A percentile compares a stretch with the other conserved stretches of the same genome.
These are phyloP conservation scores for Alisma plantagoaquatica DNA, from an alignment of 106 monocot genomes.

Conservation along the genomic window DNA sequence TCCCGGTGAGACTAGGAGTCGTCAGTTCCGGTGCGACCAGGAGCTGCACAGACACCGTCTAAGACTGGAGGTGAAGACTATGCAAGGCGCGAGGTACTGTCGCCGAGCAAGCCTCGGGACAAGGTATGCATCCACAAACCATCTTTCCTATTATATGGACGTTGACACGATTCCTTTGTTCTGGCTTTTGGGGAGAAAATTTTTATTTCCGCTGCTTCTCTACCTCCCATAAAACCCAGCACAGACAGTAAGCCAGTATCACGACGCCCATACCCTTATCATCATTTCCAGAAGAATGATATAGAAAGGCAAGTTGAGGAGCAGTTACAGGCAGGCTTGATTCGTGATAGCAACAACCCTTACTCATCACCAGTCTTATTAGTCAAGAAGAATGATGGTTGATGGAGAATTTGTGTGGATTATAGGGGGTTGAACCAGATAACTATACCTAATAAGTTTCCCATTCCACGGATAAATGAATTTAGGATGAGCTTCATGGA, in stretches of 20 bases:
- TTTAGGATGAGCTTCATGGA: neutral
- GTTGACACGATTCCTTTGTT: too few species aligned
- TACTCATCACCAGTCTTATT: neutral
- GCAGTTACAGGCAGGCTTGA: neutral
- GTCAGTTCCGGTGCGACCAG: too few species aligned
- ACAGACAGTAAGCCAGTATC: neutral
- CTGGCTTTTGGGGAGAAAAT: too few species aligned
- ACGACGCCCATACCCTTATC: neutral
- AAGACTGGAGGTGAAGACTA: too few species aligned
- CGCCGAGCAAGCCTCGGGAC: too few species aligned
- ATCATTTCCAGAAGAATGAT: neutral
- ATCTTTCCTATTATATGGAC: too few species aligned
- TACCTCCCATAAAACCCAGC: too few species aligned
- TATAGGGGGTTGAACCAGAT: neutral
- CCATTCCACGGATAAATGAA: neutral
- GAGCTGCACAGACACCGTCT: too few species aligned
- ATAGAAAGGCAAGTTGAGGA: neutral
- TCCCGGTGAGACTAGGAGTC: too few species aligned
- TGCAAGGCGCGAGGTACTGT: too few species aligned
- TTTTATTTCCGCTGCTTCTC: too few species aligned
- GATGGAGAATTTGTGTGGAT: neutral
- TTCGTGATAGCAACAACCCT: neutral
- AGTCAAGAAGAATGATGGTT: neutral
- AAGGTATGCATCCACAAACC: too few species aligned
- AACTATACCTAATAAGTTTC: neutral